Percentiles rank a stretch among this genome's conserved stretches.
phyloP scores from a whole-genome alignment of 2,329 filamentous ascomycete genomes.

The Phaeophleospora eucalypticola region DNA sequence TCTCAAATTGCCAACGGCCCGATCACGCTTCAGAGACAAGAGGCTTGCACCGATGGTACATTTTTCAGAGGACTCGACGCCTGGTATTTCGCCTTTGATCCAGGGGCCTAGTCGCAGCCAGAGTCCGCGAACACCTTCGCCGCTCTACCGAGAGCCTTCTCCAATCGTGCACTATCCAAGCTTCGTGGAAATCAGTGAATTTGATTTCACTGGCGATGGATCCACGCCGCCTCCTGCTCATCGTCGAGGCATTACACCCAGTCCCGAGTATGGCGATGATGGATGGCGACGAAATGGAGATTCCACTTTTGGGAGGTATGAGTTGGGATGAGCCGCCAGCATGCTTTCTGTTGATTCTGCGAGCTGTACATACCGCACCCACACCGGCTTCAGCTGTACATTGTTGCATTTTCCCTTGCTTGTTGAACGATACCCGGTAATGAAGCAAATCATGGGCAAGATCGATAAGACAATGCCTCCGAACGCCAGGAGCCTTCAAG shows the following conservation, averaged over 20 bases:
- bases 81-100: slow-evolving; percentile 1
- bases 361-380: background rate
- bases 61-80: slow-evolving; percentile 4
- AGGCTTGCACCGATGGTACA: slow-evolving; percentile 1
- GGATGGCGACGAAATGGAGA: slow-evolving; percentile 9
- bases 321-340: slow-evolving; percentile 1
- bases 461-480: too few species aligned
- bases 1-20: slow-evolving; percentile 8
- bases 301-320: slow-evolving; percentile 3
- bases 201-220: slow-evolving; percentile 4
- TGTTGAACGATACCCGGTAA: too few species aligned
- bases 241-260: background rate
- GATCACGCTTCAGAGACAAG: slow-evolving; percentile 4
- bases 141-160: background rate
- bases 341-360: background rate
- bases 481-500: too few species aligned
- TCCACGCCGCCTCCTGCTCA: background rate
- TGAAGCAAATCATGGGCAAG: too few species aligned
- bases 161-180: slow-evolving; percentile 6
- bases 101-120: too few species aligned
- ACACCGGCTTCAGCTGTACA: too few species aligned
- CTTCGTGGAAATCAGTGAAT: slow-evolving; percentile 1
- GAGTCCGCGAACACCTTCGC: slow-evolving; percentile 1
- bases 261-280: slow-evolving; percentile 7
- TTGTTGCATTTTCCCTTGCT: too few species aligned